Evolutionary conservation across 2,329 filamentous ascomycete genomes (phyloP).

Genomic region (Beauveria brongniartii): DNA sequence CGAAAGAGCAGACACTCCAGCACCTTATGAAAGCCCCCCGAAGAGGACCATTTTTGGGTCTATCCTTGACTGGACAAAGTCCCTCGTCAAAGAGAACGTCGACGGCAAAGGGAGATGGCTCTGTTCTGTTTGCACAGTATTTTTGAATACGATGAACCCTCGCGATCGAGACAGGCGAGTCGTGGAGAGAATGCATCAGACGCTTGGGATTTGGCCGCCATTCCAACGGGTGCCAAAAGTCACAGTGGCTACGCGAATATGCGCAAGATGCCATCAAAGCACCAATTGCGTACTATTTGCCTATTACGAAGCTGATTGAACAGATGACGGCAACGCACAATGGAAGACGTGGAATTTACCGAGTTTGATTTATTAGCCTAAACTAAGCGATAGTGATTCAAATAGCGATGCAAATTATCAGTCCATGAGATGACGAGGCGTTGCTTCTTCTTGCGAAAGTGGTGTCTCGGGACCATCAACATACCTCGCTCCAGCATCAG

Average conservation of each 20-base stretch:
- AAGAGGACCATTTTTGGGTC: not conserved
- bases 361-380: not conserved
- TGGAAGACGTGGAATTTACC: not conserved
- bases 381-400: constrained; percentile 1
- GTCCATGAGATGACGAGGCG: constrained; percentile 9
- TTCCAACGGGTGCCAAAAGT: constrained; percentile 9
- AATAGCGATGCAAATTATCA: not conserved
- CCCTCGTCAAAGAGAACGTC: not conserved
- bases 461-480: constrained; percentile 5
- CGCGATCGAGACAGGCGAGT: not conserved
- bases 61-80: not conserved
- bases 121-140: constrained; percentile 14
- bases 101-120: constrained; percentile 15
- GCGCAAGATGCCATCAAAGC: constrained; percentile 11
- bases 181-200: not conserved
- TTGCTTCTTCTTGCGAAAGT: not conserved
- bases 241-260: constrained; percentile 11
- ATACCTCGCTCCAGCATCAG: constrained; percentile 5
- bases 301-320: not conserved
- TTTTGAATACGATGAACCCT: constrained; percentile 5
- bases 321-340: too few relatives aligned
- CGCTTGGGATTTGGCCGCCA: constrained; percentile 12
- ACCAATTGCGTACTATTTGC: constrained; percentile 13
- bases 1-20: not conserved
- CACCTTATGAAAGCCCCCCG: too few relatives aligned